A percentile compares a stretch with the other conserved stretches of the same genome.
phyloP scores from a whole-genome alignment of 768 basidiomycete species.

The Mycena vulgaris region DNA sequence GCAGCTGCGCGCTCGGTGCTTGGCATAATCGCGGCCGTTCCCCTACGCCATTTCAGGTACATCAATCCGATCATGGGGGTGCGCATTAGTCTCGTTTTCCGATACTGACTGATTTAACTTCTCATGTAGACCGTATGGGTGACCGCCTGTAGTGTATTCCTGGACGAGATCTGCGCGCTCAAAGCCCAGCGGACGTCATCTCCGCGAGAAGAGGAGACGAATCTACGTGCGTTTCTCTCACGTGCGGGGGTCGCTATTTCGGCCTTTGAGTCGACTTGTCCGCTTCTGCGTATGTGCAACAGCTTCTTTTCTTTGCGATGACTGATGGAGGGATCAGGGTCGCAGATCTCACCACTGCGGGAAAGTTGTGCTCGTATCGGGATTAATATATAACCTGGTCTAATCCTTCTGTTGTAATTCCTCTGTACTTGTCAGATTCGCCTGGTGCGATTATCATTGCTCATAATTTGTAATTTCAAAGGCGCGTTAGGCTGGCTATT shows the following conservation, averaged over 20 bases:
- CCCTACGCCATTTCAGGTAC: conserved; percentile 37
- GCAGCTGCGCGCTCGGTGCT: conserved; percentile 39
- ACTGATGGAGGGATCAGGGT: background rate
- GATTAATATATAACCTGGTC: background rate
- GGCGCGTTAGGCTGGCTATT: too few species aligned
- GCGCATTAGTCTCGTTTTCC: conserved; percentile 21
- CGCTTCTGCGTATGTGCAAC: conserved; percentile 9
- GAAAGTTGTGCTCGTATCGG: conserved; percentile 7
- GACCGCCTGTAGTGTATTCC: conserved; percentile 26
- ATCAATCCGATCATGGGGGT: conserved; percentile 52
- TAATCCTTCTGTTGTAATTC: background rate
- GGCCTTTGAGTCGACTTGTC: conserved; percentile 12
- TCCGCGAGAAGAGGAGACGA: conserved; percentile 19
- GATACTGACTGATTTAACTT: background rate
- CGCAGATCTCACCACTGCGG: conserved; percentile 16
- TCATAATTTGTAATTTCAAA: too few species aligned
- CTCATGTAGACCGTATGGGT: conserved; percentile 28
- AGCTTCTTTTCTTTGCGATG: background rate
- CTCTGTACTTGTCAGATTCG: too few species aligned
- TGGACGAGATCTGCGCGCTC: conserved; percentile 16
- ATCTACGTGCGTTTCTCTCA: conserved; percentile 16
- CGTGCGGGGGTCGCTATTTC: conserved; percentile 12
- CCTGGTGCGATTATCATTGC: too few species aligned
- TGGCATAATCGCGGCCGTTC: conserved; percentile 39
- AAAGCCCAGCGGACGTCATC: background rate